Conservation (phyloP, 352 stramenopile genomes). For the Pythium angustatum region DNA sequence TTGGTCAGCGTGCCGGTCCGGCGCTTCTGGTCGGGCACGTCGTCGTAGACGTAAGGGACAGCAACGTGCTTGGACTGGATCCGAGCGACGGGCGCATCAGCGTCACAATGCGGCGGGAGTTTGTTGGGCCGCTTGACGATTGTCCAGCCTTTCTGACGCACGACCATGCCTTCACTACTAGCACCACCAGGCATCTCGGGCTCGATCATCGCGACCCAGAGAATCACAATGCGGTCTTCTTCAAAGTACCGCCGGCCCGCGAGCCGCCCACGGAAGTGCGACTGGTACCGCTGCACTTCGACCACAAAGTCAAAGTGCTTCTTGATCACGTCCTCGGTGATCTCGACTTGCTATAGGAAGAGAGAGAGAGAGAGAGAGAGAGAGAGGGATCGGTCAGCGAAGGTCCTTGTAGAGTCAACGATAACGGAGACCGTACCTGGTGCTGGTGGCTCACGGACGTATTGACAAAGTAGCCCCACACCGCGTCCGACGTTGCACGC, state of each 20-base stretch:
- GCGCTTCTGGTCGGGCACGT: constrained; percentile 58
- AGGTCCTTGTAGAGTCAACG: not conserved
- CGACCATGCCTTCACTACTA: constrained; percentile 27
- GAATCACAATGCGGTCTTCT: constrained; percentile 29
- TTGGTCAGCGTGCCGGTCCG: constrained; percentile 65
- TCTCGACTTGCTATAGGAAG: constrained; percentile 13
- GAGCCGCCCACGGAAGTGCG: constrained; percentile 23
- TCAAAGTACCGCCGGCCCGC: constrained; percentile 23
- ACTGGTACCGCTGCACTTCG: constrained; percentile 20
- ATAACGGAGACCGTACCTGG: constrained; percentile 6
- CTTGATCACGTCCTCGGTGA: constrained; percentile 27
- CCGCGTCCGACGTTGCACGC: constrained; percentile 17
- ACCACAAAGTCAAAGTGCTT: constrained; percentile 29
- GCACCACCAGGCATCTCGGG: constrained; percentile 20
- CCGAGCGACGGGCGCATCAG: constrained; percentile 42
- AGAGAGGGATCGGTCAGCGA: not conserved
- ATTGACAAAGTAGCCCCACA: constrained; percentile 30
- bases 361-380: not conserved
- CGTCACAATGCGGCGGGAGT: constrained; percentile 29
- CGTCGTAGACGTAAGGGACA: constrained; percentile 60
- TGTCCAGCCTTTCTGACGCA: constrained; percentile 46
- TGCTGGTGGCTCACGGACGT: constrained; percentile 21
- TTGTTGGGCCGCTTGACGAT: constrained; percentile 45
- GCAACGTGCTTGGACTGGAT: constrained; percentile 77
- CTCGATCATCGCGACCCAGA: constrained; percentile 31